Conservation (phyloP, 345 rosid species). For the Mallotus nudiflorus region DNA sequence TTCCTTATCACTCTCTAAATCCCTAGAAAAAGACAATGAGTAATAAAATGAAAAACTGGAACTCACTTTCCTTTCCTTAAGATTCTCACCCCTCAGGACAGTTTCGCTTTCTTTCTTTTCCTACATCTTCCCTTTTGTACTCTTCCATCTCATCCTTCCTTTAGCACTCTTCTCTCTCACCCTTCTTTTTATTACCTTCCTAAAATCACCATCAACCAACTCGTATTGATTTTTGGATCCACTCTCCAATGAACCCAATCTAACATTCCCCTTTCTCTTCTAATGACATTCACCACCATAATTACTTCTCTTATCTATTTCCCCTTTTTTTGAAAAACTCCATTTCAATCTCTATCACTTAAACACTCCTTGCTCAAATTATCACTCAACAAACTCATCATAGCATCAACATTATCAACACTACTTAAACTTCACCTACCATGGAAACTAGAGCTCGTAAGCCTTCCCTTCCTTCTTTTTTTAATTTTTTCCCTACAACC, state of each 20-base stretch:
- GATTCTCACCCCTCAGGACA: constrained; percentile 28
- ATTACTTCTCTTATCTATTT: constrained; percentile 39
- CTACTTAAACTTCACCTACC: constrained; percentile 39
- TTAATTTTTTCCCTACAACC: constrained; percentile 27
- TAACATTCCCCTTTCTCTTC: constrained; percentile 35
- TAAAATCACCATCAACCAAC: constrained; percentile 22
- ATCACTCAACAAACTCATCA: constrained; percentile 78
- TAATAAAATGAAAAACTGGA: constrained; percentile 77
- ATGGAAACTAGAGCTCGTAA: constrained; percentile 4
- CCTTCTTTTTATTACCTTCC: constrained; percentile 26
- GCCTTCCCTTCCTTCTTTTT: constrained; percentile 41
- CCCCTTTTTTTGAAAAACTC: constrained; percentile 40
- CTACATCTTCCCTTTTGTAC: constrained; percentile 24
- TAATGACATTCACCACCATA: constrained; percentile 32
- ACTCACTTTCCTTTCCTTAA: constrained; percentile 43
- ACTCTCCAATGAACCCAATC: constrained; percentile 32
- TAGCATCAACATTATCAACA: constrained; percentile 57
- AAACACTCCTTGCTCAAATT: constrained; percentile 46
- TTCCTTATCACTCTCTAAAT: constrained; percentile 59
- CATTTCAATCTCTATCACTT: constrained; percentile 30
- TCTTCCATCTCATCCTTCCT: constrained; percentile 29
- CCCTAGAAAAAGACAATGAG: constrained; percentile 63
- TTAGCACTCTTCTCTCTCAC: constrained; percentile 26
- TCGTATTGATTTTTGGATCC: constrained; percentile 31
- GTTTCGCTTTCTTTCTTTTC: constrained; percentile 14